These are phyloP conservation scores for Lichina pygmaea DNA, from an alignment of 495 filamentous ascomycete species.

Conservation along the genomic window DNA sequence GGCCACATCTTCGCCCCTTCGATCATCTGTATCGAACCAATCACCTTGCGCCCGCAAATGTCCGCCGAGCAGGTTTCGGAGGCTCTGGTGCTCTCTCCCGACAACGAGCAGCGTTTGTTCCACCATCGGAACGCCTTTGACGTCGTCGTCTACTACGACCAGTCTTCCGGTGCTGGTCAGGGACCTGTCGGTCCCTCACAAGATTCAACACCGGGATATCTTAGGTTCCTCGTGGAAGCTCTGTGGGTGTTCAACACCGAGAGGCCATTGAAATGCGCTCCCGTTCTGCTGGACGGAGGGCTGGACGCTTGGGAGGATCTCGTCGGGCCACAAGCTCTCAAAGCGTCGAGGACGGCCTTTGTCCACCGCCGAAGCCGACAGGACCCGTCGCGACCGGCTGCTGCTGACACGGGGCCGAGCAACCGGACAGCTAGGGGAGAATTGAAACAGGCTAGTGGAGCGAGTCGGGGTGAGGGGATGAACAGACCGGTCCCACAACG, in stretches of 20 bases:
- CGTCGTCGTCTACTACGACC: slow-evolving; percentile 75
- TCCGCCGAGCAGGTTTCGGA: slow-evolving; percentile 70
- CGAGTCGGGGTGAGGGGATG: no score
- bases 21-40: slow-evolving; percentile 80
- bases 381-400: slow-evolving; percentile 7
- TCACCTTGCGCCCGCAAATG: slow-evolving; percentile 42
- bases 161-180: slow-evolving; percentile 26
- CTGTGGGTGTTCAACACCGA: slow-evolving; percentile 64
- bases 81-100: slow-evolving; percentile 52
- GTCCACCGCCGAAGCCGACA: slow-evolving; percentile 14
- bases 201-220: slow-evolving; percentile 23
- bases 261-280: slow-evolving; percentile 37
- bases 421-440: slow-evolving; percentile 21
- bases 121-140: slow-evolving; percentile 56
- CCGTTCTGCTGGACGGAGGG: slow-evolving; percentile 57
- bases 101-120: slow-evolving; percentile 45
- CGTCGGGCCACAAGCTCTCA: slow-evolving; percentile 40
- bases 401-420: slow-evolving; percentile 14
- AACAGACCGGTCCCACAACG: no score
- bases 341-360: slow-evolving; percentile 9
- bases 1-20: slow-evolving; percentile 65
- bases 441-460: slow-evolving; percentile 27
- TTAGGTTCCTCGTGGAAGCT: slow-evolving; percentile 49
- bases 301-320: slow-evolving; percentile 64
- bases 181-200: slow-evolving; percentile 21